These are phyloP conservation scores for Lavandula angustifolia DNA, from an alignment of 257 asterid species.

Conservation along the genomic window DNA sequence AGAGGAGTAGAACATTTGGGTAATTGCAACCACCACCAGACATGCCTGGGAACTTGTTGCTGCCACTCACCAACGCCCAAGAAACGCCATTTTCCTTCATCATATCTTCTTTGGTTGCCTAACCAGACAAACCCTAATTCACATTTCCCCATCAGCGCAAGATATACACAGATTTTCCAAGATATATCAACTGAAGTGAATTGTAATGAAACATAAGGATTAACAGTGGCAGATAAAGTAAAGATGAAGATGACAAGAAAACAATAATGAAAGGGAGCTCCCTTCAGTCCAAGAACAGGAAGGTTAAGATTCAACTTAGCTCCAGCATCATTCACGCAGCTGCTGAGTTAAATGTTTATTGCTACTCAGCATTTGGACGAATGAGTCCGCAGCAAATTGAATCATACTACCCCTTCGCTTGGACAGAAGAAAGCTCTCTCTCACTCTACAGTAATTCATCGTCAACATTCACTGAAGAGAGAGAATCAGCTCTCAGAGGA, in stretches of 20 bases:
- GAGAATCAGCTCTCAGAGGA: no score
- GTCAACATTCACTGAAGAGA: no score
- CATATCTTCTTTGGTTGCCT: conserved; percentile 1
- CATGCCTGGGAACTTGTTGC: conserved; percentile 72
- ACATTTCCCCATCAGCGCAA: neutral
- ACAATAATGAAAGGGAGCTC: conserved; percentile 71
- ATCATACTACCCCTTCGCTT: conserved; percentile 64
- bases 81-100: conserved; percentile 30
- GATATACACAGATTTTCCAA: no score
- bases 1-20: conserved; percentile 39
- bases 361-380: conserved; percentile 79
- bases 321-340: conserved; percentile 93
- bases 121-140: conserved; percentile 47
- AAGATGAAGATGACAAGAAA: neutral
- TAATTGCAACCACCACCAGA: conserved; percentile 33
- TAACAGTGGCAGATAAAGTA: no score
- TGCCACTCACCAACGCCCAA: conserved; percentile 38
- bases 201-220: no score
- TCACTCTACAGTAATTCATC: neutral
- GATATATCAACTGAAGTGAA: no score
- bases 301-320: conserved; percentile 65
- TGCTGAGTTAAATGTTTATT: conserved; percentile 24
- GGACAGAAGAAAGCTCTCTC: conserved; percentile 99
- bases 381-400: conserved; percentile 97
- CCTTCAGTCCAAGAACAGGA: conserved; percentile 99